Evolutionary conservation across 1,284 basidiomycete genomes (phyloP), one percentile per base, ranked within the genome.

Genomic region (Cryptococcus sp.): DNA sequence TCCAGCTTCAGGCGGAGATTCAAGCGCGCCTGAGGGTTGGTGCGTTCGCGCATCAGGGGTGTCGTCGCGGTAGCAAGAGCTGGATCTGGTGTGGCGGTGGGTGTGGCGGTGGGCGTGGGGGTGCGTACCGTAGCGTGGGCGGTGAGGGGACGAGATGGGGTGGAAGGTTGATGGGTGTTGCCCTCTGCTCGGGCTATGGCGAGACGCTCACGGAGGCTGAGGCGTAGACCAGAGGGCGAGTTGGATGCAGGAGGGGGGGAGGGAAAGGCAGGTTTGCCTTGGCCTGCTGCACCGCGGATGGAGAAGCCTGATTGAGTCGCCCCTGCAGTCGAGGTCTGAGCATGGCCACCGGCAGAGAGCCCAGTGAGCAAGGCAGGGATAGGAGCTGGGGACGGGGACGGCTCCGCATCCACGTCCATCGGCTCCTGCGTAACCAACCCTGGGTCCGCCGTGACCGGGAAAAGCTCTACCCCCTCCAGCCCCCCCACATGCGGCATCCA

Each of bases 1-100:
- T 64, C 63, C n/a, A 68, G 57, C 50, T 69, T 68, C 21, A 66
- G 56, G 8, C 61, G 56, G 12, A 67, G 57, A 23, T 51, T 50
- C 5, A 68, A 50, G 23, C 67, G 50, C 4, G 66, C 66, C 24
- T 61, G 62, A 11, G 65, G 57, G 3, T 59, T 61, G 16, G 57
- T 61, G 43, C 52, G 45, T 21, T 48, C 40, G 15, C 52, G 45
- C 8, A 23, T 33, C 11, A 33, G n/a, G 13, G 49, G 35, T 1
- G 28, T 21, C 4, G 39, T 8, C 15, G 40, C 43, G 23, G 24
- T 7, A 4, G 39, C 28, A 7, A 40, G 9, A 4, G 51, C 40
- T 2, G 57, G 51, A 23, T 53, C 46, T 1, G 60, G 55, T 6
- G 52, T 56, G 15, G 60, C 44, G 37, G 28, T 33, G 9, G 28